Conservation (phyloP, 164 flowering plant species). For the Vitis riparia region DNA sequence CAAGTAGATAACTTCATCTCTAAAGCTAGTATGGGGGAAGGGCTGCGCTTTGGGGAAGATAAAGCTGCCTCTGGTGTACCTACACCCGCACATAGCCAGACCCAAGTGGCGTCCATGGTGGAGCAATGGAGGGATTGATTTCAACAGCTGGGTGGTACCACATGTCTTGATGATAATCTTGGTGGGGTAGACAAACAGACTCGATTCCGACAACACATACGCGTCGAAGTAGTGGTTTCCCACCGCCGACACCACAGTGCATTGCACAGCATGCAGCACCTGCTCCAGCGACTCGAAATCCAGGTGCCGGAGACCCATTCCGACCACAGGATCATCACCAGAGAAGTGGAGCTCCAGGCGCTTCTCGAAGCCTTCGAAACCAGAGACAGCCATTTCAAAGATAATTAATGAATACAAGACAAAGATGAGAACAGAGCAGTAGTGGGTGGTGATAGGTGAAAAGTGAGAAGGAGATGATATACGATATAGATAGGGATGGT, state of each 20-base stretch:
- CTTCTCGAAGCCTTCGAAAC: conserved; percentile 90
- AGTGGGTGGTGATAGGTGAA: neutral
- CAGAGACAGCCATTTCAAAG: conserved; percentile 61
- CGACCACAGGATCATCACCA: conserved; percentile 47
- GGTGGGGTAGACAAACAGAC: conserved; percentile 82
- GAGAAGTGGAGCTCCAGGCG: conserved; percentile 85
- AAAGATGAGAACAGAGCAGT: no score
- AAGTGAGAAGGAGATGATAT: conserved; percentile 1
- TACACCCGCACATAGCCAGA: conserved; percentile 41
- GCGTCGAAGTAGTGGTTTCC: conserved; percentile 72
- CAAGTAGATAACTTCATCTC: conserved; percentile 64
- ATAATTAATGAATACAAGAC: no score
- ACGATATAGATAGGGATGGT: conserved; percentile 9
- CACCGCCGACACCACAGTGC: conserved; percentile 86
- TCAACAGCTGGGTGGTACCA: conserved; percentile 90
- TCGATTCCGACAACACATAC: conserved; percentile 90
- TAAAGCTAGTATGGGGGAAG: conserved; percentile 74
- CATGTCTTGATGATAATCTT: conserved; percentile 93
- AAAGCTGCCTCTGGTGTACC: conserved; percentile 87
- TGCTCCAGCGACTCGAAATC: conserved; percentile 43
- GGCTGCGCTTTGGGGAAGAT: conserved; percentile 84
- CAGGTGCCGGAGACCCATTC: conserved; percentile 52
- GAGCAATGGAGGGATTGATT: conserved; percentile 70
- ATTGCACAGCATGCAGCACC: conserved; percentile 71
- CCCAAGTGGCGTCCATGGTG: conserved; percentile 49